phyloP scores from a whole-genome alignment of 2,329 filamentous ascomycete genomes.

The Cercospora sojina region DNA sequence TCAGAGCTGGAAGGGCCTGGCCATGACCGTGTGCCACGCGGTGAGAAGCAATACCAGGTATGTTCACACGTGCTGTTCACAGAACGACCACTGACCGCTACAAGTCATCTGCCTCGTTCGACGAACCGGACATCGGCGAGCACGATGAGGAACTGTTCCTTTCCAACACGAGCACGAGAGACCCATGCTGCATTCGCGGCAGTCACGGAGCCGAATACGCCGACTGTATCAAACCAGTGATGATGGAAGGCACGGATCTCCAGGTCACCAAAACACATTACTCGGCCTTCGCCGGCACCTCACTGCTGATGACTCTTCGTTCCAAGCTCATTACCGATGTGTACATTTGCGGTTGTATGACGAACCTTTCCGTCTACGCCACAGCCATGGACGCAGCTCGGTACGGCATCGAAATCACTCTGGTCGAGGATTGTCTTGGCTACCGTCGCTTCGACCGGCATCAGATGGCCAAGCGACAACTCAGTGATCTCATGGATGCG shows the following conservation, averaged over 20 bases:
- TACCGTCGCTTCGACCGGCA: constrained; percentile 71
- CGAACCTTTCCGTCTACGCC: constrained; percentile 85
- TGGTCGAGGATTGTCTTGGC: constrained; percentile 86
- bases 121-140: constrained; percentile 23
- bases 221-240: constrained; percentile 50
- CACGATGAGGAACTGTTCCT: constrained; percentile 51
- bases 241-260: constrained; percentile 54
- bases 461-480: constrained; percentile 65
- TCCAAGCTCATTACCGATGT: constrained; percentile 85
- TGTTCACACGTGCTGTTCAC: not conserved
- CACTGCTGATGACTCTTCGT: constrained; percentile 73
- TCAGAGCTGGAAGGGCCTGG: constrained; percentile 4
- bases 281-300: constrained; percentile 77
- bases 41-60: constrained; percentile 20
- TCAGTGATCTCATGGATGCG: constrained; percentile 73
- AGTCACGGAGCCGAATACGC: constrained; percentile 53
- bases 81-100: constrained; percentile 10
- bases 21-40: not conserved
- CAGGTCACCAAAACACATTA: constrained; percentile 73
- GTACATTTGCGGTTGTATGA: constrained; percentile 82
- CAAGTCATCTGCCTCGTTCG: constrained; percentile 14
- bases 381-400: constrained; percentile 87
- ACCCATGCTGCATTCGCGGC: constrained; percentile 45
- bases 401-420: constrained; percentile 81
- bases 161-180: constrained; percentile 39